Evolutionary conservation across 2,329 filamentous ascomycete species (phyloP), one percentile per base, ranked within the genome.

Genomic region (Teratosphaeria nubilosa): DNA sequence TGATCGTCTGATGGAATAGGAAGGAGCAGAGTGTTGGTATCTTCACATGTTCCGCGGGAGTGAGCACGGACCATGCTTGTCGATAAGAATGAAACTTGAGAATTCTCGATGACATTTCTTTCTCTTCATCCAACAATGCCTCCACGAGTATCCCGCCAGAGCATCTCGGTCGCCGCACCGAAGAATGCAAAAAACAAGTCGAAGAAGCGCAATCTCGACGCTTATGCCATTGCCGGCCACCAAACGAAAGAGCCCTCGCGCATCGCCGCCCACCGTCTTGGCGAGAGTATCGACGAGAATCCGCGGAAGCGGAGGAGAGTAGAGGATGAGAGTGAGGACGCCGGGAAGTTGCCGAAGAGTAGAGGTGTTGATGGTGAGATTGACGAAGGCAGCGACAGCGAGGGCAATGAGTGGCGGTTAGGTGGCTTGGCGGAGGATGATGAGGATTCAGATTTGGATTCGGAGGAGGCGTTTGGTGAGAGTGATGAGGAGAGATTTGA

Each of bases 401-500:
- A 91, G 60, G 91, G 90, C 24, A 88, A 95, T 66, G 85, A 88
- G 68, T 96, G 90, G 90, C 86, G 81, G 54, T 78, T 95, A 55
- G 91, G 91, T 27, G 77, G 84, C 53, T 53, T 71, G 51, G 83
- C 86, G 24, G 82, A 81, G 54, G 82, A 81, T 51, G 84, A 86
- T 56, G 80, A 87, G 61, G 86, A 88, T 66, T 84, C 82, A 57
- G 84, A 87, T 61, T 76, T 89, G 58, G 85, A 88, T 69, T 86
- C 83, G 64, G 86, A 88, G 69, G 90, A 95, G 67, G 91, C 92
- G 1, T 90, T 96, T 78, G 89, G 90, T 3, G 86, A 89, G 63
- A 94, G 89, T 66, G 91, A 96, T 68, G 86, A 94, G 68, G 91
- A 95, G 70, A 82, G 81, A 62, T 95, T 95, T 64, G 84, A 90